Percentiles rank a stretch among this genome's conserved stretches.
Conservation (phyloP, 257 asterid genomes). For the Asclepias syriaca region DNA sequence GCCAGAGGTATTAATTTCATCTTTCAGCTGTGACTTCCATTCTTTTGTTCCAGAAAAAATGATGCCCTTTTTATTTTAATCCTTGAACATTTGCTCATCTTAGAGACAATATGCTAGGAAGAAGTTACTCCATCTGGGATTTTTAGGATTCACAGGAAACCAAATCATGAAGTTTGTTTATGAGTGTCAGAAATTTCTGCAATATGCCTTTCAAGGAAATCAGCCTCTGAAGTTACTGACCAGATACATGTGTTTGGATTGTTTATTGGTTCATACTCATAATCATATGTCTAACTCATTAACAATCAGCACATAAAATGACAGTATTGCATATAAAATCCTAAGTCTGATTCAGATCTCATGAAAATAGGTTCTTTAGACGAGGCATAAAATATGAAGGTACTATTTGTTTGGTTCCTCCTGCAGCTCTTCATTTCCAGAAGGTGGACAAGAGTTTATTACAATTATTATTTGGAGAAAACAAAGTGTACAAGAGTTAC, state of each 20-base stretch:
- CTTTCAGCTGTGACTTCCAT: not conserved
- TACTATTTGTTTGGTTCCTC: not conserved
- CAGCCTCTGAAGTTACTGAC: not conserved
- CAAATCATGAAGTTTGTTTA: not conserved
- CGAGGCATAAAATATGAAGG: not conserved
- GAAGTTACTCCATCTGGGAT: not conserved
- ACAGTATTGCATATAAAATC: not conserved
- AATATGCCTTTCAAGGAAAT: not conserved
- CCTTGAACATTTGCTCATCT: not conserved
- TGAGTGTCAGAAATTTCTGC: not conserved
- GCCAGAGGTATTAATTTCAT: slow-evolving; percentile 39
- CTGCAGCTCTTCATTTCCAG: not conserved
- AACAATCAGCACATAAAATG: not conserved
- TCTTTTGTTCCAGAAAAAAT: not conserved
- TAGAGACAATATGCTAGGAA: not conserved
- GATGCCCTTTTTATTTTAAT: not conserved
- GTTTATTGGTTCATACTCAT: not conserved
- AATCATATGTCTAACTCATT: not conserved
- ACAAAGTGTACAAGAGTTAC: not conserved
- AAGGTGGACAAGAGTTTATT: not conserved
- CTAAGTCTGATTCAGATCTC: not conserved
- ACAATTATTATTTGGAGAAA: too few species aligned
- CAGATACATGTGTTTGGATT: not conserved
- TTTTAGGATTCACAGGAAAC: not conserved
- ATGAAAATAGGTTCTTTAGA: not conserved